A percentile compares a stretch with the other conserved stretches of the same genome.
These are phyloP conservation scores for Tolypocladium paradoxum DNA, from an alignment of 2,329 filamentous ascomycete genomes.

Conservation along the genomic window DNA sequence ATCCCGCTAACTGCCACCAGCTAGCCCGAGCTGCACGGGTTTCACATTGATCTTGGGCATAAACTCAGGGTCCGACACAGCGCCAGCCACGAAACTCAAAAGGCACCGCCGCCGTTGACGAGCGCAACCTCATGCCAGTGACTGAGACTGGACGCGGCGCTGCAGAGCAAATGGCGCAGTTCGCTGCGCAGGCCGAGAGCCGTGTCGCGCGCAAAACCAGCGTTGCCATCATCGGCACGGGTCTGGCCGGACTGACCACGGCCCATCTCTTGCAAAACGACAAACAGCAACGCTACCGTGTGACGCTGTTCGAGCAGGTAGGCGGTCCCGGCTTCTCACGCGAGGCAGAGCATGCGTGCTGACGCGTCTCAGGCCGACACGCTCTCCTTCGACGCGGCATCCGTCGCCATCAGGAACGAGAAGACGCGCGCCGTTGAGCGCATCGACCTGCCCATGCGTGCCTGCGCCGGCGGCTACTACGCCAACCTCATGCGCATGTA, in stretches of 20 bases:
- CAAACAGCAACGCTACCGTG: conserved; percentile 14
- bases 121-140: background rate
- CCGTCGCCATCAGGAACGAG: conserved; percentile 22
- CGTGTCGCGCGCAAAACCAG: background rate
- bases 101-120: background rate
- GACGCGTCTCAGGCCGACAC: conserved; percentile 13
- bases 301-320: conserved; percentile 29
- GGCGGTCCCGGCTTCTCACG: background rate
- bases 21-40: too few species aligned
- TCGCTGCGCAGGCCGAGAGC: background rate
- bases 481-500: conserved; percentile 45
- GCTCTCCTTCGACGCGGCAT: conserved; percentile 27
- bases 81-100: background rate
- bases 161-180: background rate
- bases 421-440: conserved; percentile 19
- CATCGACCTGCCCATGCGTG: conserved; percentile 28
- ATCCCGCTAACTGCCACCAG: too few species aligned
- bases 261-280: conserved; percentile 24
- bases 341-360: background rate
- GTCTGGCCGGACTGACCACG: conserved; percentile 25
- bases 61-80: background rate
- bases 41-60: background rate
- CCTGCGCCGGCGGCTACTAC: conserved; percentile 36
- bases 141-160: too few species aligned
- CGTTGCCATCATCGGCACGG: conserved; percentile 26